Base-by-base conservation (phyloP, 2,329 filamentous ascomycete genomes). In the Zasmidium citrigriseum region DNA sequence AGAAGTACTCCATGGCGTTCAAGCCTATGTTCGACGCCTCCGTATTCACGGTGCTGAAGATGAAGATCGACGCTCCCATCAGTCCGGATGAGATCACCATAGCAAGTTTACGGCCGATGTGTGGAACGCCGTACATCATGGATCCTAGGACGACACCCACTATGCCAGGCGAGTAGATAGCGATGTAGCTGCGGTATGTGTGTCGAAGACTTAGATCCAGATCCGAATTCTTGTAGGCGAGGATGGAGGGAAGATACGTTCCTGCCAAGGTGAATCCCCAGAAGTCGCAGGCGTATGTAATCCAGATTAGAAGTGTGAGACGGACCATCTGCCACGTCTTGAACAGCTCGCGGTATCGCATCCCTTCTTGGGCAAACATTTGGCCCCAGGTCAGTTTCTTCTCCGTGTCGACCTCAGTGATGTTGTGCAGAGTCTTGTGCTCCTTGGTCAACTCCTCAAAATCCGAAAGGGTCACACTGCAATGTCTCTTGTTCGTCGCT, bases 101-200 rank as follows among this genome's bases (percentile, higher is more conserved):
- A 12, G 77, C 77, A 68, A 72, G 77, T 63, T 80, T 79, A 29
- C 77, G 75, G 24, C 77, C 77, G 20, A 79, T 54, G n/a, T 61
- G 57, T 1, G 77, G 66, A 49, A 79, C 75, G 65, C 76, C 66
- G 72, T 83, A 83, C 71, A 80, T 76, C 72, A 80, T 73, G 0
- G 78, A 73, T 1, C 80, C 82, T 1, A 83, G 66, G 0, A 83
- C 68, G 0, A 83, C 82, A n/a, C 80, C 82, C 0, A 83, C 60
- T 5, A 82, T 78, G 2, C 82, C 81, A 0, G 81, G 81, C 0
- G 78, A 73, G 68, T 83, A 83, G 1, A 82, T 83, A 64, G 80
- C 81, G 41, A 84, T 77, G 67, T 83, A 84, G 2, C 75, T 78
- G 14, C 79, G 77, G 63, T 84, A 84, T 0, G 81, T 84, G 23